Percentiles rank a stretch among this genome's conserved stretches.
phyloP scores from a whole-genome alignment of 495 filamentous ascomycete genomes.

The Podospora pseudopauciseta region DNA sequence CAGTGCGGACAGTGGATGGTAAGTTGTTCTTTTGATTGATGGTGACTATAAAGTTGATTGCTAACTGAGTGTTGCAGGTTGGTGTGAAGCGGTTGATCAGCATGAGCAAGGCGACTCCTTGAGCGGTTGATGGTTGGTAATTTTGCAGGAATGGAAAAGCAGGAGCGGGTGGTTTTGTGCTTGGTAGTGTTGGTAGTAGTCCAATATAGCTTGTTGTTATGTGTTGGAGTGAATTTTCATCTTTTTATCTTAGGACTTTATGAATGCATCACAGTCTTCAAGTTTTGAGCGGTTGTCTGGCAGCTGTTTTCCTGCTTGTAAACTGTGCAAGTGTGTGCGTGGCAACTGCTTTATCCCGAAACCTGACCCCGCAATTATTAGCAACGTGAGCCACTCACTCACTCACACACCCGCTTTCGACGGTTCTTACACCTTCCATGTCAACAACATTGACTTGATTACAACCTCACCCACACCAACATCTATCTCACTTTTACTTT shows the following conservation, averaged over 20 bases:
- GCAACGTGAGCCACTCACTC: neutral
- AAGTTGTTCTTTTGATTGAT: slow-evolving; percentile 37
- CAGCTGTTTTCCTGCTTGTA: neutral
- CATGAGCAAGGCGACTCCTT: slow-evolving; percentile 79
- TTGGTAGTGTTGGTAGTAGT: neutral
- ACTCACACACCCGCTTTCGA: neutral
- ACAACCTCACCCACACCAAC: no score
- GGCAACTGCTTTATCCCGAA: neutral
- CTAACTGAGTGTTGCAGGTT: slow-evolving; percentile 51
- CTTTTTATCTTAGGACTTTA: no score
- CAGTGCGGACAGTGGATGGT: slow-evolving; percentile 98
- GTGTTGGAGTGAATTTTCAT: neutral
- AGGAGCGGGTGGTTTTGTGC: neutral
- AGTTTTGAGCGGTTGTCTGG: neutral
- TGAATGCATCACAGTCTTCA: neutral
- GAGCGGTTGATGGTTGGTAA: slow-evolving; percentile 1
- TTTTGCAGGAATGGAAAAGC: slow-evolving; percentile 6
- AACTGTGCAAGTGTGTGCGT: neutral
- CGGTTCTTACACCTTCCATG: neutral
- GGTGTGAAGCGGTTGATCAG: slow-evolving; percentile 88
- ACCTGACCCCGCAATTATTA: neutral
- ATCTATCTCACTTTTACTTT: neutral
- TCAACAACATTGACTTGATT: neutral
- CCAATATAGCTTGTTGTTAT: neutral
- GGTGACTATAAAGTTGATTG: neutral